phyloP scores from a whole-genome alignment of 2,329 filamentous ascomycete genomes.

The Phialophora expanda region DNA sequence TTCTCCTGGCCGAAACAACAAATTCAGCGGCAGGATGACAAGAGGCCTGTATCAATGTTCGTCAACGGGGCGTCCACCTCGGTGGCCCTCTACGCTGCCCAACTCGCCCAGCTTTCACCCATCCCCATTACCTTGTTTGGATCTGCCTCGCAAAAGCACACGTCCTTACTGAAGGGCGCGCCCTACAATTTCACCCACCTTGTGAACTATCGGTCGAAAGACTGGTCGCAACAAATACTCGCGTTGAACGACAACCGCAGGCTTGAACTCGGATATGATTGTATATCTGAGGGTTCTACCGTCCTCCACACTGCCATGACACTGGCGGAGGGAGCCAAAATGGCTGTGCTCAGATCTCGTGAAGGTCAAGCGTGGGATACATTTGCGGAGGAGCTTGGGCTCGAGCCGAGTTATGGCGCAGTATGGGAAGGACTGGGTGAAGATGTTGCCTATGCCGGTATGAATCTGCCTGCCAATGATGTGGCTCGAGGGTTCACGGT shows the following conservation, averaged over 20 bases:
- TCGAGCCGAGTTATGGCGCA: not conserved
- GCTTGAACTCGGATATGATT: not conserved
- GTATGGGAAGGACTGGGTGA: not conserved
- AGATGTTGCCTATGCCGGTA: not conserved
- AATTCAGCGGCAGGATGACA: not conserved
- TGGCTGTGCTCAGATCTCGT: conserved; percentile 1
- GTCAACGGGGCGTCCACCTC: not conserved
- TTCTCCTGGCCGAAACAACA: not conserved
- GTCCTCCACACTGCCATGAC: conserved; percentile 3
- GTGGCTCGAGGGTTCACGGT: not conserved
- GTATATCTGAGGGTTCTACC: not conserved
- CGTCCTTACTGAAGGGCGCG: not conserved
- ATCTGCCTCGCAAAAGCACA: not conserved
- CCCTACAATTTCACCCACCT: not conserved
- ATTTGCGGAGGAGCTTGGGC: not conserved
- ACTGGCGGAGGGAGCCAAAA: not conserved
- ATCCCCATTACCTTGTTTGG: not conserved
- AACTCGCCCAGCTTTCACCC: not conserved
- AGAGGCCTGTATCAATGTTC: not conserved
- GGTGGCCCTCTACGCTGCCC: not conserved
- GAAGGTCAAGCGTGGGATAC: conserved; percentile 3
- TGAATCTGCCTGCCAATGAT: not conserved
- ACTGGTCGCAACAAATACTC: conserved; percentile 3
- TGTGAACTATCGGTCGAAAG: not conserved
- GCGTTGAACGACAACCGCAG: not conserved